Evolutionary conservation across 495 filamentous ascomycete genomes (phyloP), one percentile per base, ranked within the genome.

Genomic region (Aspergillus conjunctus): DNA sequence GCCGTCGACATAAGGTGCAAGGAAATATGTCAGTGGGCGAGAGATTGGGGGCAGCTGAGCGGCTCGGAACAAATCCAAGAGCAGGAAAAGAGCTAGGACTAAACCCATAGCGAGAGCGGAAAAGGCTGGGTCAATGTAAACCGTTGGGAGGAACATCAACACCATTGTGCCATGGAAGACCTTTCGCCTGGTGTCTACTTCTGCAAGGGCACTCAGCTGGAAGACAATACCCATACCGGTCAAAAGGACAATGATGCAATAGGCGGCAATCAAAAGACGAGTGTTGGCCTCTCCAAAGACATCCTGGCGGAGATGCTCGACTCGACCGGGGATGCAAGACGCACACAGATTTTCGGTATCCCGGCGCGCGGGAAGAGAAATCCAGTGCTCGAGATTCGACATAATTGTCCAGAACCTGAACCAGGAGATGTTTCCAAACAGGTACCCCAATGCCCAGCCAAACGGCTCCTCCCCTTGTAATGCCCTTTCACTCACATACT

Each of bases 121-220:
- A 68, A 92, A 98, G 17, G 85, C 72, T 8, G 94, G 95, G 71
- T 98, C 95, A 61, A 97, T 72, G 67, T 87, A 95, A 3, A 87
- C 87, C 2, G 90, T 84, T 11, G 94, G 91, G 3, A 97, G 81
- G 61, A 99, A 89, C 91, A 99, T 96, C 44, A 86, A 82, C 37
- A 98, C 92, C 85, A 97, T 97, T 86, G 92, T 96, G 62, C 93
- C 94, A 72, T 99, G 94, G 73, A 99, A 99, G 10, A 99, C 89
- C 73, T 99, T 99, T 39, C 94, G 86, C n/a, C 94, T 84, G 3
- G 94, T 99, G 73, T 99, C 95, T 37, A 98, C 92, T 74, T 97
- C 91, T 6, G 83, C 82, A 54, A 89, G 69, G 14, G 85, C 73
- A 39, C 88, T 89, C 26, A 97, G 79, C 34, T 83, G 83, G 58